Conservation (phyloP, 2,329 filamentous ascomycete species). For the Colletotrichum eleusines region DNA sequence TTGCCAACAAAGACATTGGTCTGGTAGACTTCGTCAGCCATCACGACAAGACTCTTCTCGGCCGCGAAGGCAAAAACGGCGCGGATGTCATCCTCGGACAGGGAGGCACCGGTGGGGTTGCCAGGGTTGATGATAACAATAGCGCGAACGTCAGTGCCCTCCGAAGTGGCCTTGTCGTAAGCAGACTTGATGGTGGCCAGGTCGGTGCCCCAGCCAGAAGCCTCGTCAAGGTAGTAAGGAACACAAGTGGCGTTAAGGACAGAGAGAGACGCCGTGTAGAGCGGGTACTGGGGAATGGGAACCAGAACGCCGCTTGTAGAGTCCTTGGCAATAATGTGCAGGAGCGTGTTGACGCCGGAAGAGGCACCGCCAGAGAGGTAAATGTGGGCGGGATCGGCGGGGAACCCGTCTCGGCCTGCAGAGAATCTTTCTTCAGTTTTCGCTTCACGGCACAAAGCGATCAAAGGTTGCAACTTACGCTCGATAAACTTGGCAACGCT, state of each 20-base stretch:
- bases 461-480: slow-evolving; percentile 63
- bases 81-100: slow-evolving; percentile 83
- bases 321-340: slow-evolving; percentile 86
- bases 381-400: slow-evolving; percentile 82
- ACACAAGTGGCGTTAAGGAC: slow-evolving; percentile 88
- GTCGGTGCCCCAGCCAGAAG: slow-evolving; percentile 88
- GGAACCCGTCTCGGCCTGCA: slow-evolving; percentile 85
- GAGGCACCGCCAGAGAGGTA: slow-evolving; percentile 94
- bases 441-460: slow-evolving; percentile 7
- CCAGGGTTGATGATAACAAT: slow-evolving; percentile 99
- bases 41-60: slow-evolving; percentile 85
- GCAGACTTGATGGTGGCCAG: slow-evolving; percentile 80
- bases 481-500: slow-evolving; percentile 95
- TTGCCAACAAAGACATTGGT: slow-evolving; percentile 96
- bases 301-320: slow-evolving; percentile 87
- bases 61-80: slow-evolving; percentile 89
- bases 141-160: slow-evolving; percentile 88
- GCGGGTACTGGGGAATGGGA: slow-evolving; percentile 94
- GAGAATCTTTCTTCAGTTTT: slow-evolving; percentile 42
- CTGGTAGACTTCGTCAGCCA: slow-evolving; percentile 99
- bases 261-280: slow-evolving; percentile 93
- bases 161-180: slow-evolving; percentile 78
- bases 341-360: slow-evolving; percentile 92
- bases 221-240: slow-evolving; percentile 93
- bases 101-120: slow-evolving; percentile 93